Evolutionary conservation across 2,329 filamentous ascomycete species (phyloP), one percentile per base, ranked within the genome.

Genomic region (Penicillium sp.): DNA sequence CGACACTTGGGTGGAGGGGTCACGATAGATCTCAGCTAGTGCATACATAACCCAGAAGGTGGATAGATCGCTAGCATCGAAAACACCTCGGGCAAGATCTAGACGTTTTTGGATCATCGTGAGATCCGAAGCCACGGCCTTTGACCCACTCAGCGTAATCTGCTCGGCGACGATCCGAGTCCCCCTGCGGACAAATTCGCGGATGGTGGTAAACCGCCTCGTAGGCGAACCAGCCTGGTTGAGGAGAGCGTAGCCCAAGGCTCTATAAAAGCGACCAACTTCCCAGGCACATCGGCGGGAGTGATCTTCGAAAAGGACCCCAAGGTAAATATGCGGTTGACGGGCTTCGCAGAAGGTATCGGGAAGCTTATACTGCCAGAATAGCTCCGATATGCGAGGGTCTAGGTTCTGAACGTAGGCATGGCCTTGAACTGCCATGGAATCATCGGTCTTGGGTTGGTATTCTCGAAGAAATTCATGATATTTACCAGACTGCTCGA

Each of bases 261-360:
- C 77, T 14, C 86, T 78, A 35, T 85, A 75, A 7, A 69, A 56
- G 27, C 76, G 78, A 55, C 84, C 84, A 58, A 82, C 76, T 54
- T 81, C 78, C 85, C 86, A 88, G 16, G 84, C 83, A 65, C 81
- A 87, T 44, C 80, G 79, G 33, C 81, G 79, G n/a, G 72, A 68
- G 18, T 82, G 81, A 57, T 81, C 82, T 62, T 89, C 86, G 10
- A 87, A 75, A 0, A 92, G 72, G 22, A 88, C 79, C 0, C 88
- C 87, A 0, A 92, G 79, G 69, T 89, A 93, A 13, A 91, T 80
- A 41, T 81, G 74, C 13, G 75, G 67, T 1, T 63, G 58, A 2
- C 72, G 61, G 2, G 56, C 57, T 18, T 54, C 41, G 5, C 65
- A 39, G 47, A 66, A 63, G 6, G 67, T 54, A 33, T 61, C 60